Base-by-base conservation (phyloP, 306 rosid species). In the Cicer cuneatum region DNA sequence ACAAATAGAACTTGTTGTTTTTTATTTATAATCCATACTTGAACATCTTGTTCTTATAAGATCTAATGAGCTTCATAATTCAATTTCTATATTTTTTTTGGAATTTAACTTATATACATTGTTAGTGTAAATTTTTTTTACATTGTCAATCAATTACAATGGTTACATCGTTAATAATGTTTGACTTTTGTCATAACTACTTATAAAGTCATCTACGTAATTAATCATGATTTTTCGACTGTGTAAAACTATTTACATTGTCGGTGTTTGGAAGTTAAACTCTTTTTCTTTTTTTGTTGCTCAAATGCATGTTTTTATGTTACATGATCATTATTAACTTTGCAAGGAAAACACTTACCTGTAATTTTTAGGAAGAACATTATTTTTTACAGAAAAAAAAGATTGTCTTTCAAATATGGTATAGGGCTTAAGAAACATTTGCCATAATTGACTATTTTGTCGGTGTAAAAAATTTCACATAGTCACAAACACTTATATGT, bases 1-100 rank as follows among this genome's bases (percentile, higher is more conserved):
- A 75, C 68, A 42, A 74, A 52, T n/a, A 41, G 7, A 13, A 68
- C 46, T 11, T 66, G 15, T 16, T 60, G 39, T 49, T 80, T 40
- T 64, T 40, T 5, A 13, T 29, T 7, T 77, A 12, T 66, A 35
- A 38, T 54, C 13, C 14, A 6, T 46, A 51, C 43, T 64, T 13
- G 43, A 39, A 64, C 37, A 67, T 12, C 49, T 57, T 33, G 51
- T 19, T 56, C 5, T 13, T 12, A 37, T 54, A n/a, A 69, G 7
- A 15, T 43, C 24, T 12, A 21, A 29, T 69, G 70, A 15, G 8
- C 52, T 46, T 18, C 53, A 57, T 61, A 60, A 5, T 38, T 69
- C 11, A 10, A 13, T 48, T 62, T 71, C 57, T 2, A 0, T 29
- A 29, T 29, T 3, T 29, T 29, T 3, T 29, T 29, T 29, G 33